Evolutionary conservation across 2,329 filamentous ascomycete species (phyloP).

Genomic region (Esteya vermicola): DNA sequence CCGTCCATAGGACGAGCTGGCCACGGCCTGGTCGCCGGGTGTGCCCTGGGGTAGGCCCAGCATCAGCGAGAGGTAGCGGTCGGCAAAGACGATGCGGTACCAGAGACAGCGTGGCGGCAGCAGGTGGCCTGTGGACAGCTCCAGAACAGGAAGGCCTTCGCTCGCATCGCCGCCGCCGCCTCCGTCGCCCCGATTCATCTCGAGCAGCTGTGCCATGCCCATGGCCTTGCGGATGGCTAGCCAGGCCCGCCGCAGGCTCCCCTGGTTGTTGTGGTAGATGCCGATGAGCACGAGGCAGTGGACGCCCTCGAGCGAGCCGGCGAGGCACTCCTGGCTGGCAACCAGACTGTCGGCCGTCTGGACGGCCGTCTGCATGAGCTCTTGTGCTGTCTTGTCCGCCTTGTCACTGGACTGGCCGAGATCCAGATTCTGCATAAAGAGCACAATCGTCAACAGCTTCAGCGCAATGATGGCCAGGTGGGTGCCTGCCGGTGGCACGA

Average conservation of each 20-base stretch:
- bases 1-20: too few relatives aligned
- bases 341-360: conserved; percentile 30
- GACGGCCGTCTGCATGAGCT: conserved; percentile 16
- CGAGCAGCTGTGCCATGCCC: conserved; percentile 11
- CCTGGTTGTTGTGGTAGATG: conserved; percentile 28
- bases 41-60: conserved; percentile 28
- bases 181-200: conserved; percentile 1
- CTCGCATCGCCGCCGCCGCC: conserved; percentile 28
- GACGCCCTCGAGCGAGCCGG: conserved; percentile 33
- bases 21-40: conserved; percentile 2
- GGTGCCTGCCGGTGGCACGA: conserved; percentile 11
- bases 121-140: conserved; percentile 23
- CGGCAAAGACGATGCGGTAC: conserved; percentile 28
- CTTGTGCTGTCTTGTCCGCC: not conserved
- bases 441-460: conserved; percentile 17
- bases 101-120: conserved; percentile 20
- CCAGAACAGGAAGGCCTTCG: too few relatives aligned
- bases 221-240: conserved; percentile 27
- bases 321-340: too few relatives aligned
- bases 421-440: conserved; percentile 16
- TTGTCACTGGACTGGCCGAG: not conserved
- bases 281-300: conserved; percentile 34
- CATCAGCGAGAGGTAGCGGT: conserved; percentile 33
- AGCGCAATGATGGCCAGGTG: conserved; percentile 13
- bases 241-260: conserved; percentile 30